phyloP scores from a whole-genome alignment of 176 grass and related monocot species.

The Musa itinerans region DNA sequence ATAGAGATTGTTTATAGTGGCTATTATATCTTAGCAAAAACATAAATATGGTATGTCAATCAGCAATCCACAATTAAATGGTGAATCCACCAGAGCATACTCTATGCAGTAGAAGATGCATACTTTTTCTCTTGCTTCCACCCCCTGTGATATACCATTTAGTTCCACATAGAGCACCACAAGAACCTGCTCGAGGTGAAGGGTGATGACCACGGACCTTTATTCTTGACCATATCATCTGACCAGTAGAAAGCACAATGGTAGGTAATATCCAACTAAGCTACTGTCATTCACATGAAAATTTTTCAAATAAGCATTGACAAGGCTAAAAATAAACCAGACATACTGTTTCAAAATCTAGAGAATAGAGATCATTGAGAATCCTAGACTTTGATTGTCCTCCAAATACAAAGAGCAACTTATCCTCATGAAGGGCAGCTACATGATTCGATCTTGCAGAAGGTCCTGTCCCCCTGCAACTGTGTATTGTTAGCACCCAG shows the following conservation, averaged over 20 bases:
- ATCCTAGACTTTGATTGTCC: constrained; percentile 93
- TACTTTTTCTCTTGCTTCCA: constrained; percentile 98
- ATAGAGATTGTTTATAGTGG: too few species aligned
- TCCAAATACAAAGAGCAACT: constrained; percentile 75
- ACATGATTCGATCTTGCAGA: constrained; percentile 90
- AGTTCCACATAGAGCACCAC: constrained; percentile 85
- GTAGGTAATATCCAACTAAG: background rate
- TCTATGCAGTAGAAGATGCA: constrained; percentile 17
- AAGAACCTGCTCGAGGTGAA: constrained; percentile 83
- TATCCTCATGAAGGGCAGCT: constrained; percentile 79
- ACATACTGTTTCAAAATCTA: constrained; percentile 94
- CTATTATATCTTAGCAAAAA: background rate
- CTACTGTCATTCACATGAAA: background rate
- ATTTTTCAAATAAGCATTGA: background rate
- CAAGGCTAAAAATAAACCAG: constrained; percentile 9
- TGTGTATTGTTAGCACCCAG: background rate
- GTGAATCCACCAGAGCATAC: constrained; percentile 2
- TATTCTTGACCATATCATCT: constrained; percentile 98
- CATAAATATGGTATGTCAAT: too few species aligned
- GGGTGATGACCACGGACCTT: constrained; percentile 83
- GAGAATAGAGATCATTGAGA: constrained; percentile 79
- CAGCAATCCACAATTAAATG: background rate
- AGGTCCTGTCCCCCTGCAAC: constrained; percentile 68
- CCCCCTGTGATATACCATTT: constrained; percentile 97
- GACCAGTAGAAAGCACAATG: background rate